Percentiles rank a stretch among this genome's conserved stretches.
These are phyloP conservation scores for Neurospora sp. DNA, from an alignment of 495 filamentous ascomycete genomes.

Conservation along the genomic window DNA sequence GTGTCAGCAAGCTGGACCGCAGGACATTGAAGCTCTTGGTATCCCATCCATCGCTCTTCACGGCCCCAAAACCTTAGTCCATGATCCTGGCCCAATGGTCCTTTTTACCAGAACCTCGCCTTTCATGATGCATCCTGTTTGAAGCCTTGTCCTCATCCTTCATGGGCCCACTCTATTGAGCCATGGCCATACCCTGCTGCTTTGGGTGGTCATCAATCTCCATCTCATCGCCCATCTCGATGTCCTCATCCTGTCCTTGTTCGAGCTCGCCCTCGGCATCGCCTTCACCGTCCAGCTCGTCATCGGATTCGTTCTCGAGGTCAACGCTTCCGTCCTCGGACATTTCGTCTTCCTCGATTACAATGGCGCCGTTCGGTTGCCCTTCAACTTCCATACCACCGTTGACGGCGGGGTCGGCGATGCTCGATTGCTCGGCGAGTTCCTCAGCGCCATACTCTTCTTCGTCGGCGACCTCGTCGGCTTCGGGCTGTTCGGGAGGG, in stretches of 20 bases:
- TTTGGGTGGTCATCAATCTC: conserved; percentile 5
- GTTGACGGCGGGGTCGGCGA: conserved; percentile 40
- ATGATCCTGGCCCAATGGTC: neutral
- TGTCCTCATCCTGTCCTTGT: conserved; percentile 52
- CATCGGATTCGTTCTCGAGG: conserved; percentile 80
- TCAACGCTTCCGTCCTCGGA: conserved; percentile 90
- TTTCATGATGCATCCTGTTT: neutral
- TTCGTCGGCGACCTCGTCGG: conserved; percentile 76
- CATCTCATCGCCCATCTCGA: conserved; percentile 73
- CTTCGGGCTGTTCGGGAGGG: conserved; percentile 94
- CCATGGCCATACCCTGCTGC: conserved; percentile 5
- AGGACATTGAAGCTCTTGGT: neutral
- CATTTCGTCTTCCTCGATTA: conserved; percentile 59
- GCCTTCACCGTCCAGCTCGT: conserved; percentile 78
- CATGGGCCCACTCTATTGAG: neutral
- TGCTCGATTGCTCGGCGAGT: conserved; percentile 50
- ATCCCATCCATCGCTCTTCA: neutral
- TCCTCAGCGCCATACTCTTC: conserved; percentile 85
- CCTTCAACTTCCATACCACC: conserved; percentile 31
- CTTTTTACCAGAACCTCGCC: neutral
- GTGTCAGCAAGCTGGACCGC: neutral
- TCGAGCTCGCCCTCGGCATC: conserved; percentile 61
- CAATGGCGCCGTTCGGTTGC: conserved; percentile 31
- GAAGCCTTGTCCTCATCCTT: neutral
- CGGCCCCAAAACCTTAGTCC: neutral